Conservation (phyloP, 2,329 filamentous ascomycete species). For the Zasmidium citrigriseum region DNA sequence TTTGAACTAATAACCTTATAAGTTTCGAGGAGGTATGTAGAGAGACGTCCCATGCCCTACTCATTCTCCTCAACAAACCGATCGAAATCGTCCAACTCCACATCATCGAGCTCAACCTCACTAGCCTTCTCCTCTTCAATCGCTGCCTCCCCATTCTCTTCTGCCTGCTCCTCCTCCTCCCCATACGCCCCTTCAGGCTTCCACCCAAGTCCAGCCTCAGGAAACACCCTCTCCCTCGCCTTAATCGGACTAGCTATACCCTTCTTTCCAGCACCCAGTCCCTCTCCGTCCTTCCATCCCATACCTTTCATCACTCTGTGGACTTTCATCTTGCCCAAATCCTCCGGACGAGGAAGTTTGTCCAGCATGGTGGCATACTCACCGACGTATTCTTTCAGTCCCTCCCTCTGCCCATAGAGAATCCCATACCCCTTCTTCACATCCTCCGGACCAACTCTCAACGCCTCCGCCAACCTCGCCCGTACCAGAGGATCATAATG, state of each 20-base stretch:
- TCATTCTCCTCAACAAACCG: slow-evolving; percentile 19
- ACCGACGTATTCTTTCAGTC: slow-evolving; percentile 13
- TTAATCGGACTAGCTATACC: background rate
- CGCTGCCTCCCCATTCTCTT: background rate
- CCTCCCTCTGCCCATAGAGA: slow-evolving; percentile 13
- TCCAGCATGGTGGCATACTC: slow-evolving; percentile 10
- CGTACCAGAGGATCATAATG: slow-evolving; percentile 2
- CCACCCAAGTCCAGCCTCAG: background rate
- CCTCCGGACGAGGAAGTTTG: slow-evolving; percentile 8
- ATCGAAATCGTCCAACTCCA: slow-evolving; percentile 22
- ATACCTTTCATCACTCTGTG: background rate
- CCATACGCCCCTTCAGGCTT: background rate
- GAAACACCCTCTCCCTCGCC: background rate
- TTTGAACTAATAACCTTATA: no score
- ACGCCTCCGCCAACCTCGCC: background rate
- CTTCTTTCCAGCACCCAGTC: background rate
- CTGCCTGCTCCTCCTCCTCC: background rate
- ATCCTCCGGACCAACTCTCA: slow-evolving; percentile 13
- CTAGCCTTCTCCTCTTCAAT: slow-evolving; percentile 9
- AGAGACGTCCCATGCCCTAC: no score
- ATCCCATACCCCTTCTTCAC: slow-evolving; percentile 18
- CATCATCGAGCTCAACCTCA: slow-evolving; percentile 5
- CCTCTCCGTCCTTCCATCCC: background rate
- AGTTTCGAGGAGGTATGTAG: no score
- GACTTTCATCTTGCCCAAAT: background rate